Evolutionary conservation across 495 filamentous ascomycete species (phyloP).

Genomic region (Xylona heveae): DNA sequence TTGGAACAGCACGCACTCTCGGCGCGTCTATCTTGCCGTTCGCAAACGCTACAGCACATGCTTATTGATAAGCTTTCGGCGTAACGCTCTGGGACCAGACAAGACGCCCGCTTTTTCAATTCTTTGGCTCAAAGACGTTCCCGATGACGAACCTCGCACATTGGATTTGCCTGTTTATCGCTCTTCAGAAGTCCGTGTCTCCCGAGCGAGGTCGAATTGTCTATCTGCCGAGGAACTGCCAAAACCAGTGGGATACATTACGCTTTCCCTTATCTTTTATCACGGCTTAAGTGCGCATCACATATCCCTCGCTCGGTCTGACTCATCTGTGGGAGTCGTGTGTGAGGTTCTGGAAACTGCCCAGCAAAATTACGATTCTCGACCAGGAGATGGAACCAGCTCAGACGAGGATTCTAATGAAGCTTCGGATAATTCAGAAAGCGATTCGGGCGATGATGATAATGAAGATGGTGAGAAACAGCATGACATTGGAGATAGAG

Average conservation of each 20-base stretch:
- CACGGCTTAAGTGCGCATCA: neutral
- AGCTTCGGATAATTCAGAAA: no score
- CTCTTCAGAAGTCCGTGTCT: constrained; percentile 11
- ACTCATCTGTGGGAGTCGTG: neutral
- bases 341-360: neutral
- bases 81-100: constrained; percentile 25
- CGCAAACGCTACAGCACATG: constrained; percentile 37
- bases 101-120: constrained; percentile 37
- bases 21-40: constrained; percentile 26
- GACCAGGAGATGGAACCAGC: neutral
- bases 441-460: no score
- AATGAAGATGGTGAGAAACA: neutral
- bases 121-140: constrained; percentile 43
- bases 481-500: neutral
- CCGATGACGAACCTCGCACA: constrained; percentile 36
- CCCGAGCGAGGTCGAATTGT: constrained; percentile 11
- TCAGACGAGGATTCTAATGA: neutral
- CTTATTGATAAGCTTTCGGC: constrained; percentile 37
- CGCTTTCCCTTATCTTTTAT: neutral
- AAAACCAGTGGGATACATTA: neutral
- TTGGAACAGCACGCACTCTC: constrained; percentile 20
- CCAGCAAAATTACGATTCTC: neutral
- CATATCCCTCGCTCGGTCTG: neutral
- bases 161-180: constrained; percentile 30
- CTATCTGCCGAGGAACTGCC: constrained; percentile 7